Evolutionary conservation across 2,329 filamentous ascomycete genomes (phyloP).

Genomic region (Talaromyces albobiverticillius): DNA sequence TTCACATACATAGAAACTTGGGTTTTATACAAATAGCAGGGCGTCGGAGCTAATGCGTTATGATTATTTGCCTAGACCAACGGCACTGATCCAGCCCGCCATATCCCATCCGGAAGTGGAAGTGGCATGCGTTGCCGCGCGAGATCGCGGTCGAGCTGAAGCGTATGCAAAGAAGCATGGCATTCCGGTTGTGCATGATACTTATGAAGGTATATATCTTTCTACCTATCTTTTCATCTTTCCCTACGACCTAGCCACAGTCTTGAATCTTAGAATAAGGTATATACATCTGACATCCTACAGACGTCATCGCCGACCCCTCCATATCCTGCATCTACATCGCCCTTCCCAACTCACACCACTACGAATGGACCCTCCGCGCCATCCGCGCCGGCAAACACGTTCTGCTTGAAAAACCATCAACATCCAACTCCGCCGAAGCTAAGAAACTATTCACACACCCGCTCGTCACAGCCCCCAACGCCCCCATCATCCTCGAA

Average conservation of each 20-base stretch:
- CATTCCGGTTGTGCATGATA: conserved; percentile 47
- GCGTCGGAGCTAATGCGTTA: neutral
- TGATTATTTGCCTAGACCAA: conserved; percentile 17
- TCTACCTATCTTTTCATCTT: neutral
- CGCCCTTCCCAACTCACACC: conserved; percentile 40
- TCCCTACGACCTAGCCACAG: neutral
- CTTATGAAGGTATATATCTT: conserved; percentile 46
- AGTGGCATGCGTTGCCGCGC: conserved; percentile 51
- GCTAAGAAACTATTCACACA: conserved; percentile 45
- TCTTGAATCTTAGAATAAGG: too few species aligned
- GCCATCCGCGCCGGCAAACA: conserved; percentile 52
- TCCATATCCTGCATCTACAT: conserved; percentile 42
- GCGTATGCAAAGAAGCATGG: conserved; percentile 50
- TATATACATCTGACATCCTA: neutral
- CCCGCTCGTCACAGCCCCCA: conserved; percentile 23
- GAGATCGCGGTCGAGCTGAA: conserved; percentile 45
- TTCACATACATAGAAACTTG: too few species aligned
- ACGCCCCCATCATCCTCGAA: conserved; percentile 51
- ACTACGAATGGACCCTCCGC: conserved; percentile 49
- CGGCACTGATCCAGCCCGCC: conserved; percentile 41
- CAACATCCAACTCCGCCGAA: conserved; percentile 46
- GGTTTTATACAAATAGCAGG: too few species aligned
- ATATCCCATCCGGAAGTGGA: conserved; percentile 52
- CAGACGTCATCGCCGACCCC: conserved; percentile 8
- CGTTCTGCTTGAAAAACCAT: conserved; percentile 56